Conservation (phyloP, 1,284 basidiomycete species). For the Ceratobasidium sp. region DNA sequence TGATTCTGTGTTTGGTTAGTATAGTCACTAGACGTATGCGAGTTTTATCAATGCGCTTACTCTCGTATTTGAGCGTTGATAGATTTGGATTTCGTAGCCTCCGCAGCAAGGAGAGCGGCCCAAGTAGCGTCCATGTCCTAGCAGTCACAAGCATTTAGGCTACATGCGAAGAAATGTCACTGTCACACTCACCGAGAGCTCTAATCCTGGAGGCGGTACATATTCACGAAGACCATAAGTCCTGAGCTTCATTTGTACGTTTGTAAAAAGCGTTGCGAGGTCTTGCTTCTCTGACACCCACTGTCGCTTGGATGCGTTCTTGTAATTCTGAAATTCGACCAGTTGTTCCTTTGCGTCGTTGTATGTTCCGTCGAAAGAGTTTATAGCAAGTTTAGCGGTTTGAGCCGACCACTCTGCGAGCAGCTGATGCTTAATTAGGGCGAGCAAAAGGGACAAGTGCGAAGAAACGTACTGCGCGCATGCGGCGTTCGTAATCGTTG, state of each 20-base stretch:
- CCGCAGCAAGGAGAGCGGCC: constrained; percentile 78
- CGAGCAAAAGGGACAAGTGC: not conserved
- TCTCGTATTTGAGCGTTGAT: constrained; percentile 94
- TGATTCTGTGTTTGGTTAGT: constrained; percentile 68
- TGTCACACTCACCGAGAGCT: constrained; percentile 65
- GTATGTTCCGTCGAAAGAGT: constrained; percentile 66
- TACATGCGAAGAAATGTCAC: constrained; percentile 11
- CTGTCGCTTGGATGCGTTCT: constrained; percentile 84
- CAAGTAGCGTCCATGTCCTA: constrained; percentile 86
- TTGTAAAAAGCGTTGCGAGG: constrained; percentile 88
- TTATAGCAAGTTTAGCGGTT: constrained; percentile 16
- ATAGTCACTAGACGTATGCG: too few relatives aligned
- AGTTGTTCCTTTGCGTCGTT: constrained; percentile 83
- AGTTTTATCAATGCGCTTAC: constrained; percentile 66
- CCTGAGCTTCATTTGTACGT: constrained; percentile 93
- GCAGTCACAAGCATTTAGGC: not conserved
- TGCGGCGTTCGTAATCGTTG: constrained; percentile 95
- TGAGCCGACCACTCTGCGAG: constrained; percentile 48
- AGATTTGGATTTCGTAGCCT: constrained; percentile 81
- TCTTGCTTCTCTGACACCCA: constrained; percentile 95
- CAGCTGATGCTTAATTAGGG: constrained; percentile 49
- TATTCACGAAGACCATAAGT: constrained; percentile 91
- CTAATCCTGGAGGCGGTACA: constrained; percentile 79
- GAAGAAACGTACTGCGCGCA: constrained; percentile 68
- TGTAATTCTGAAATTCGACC: constrained; percentile 82